Base-by-base conservation (phyloP, 75 land plant species). In the Picea sitchensis region DNA sequence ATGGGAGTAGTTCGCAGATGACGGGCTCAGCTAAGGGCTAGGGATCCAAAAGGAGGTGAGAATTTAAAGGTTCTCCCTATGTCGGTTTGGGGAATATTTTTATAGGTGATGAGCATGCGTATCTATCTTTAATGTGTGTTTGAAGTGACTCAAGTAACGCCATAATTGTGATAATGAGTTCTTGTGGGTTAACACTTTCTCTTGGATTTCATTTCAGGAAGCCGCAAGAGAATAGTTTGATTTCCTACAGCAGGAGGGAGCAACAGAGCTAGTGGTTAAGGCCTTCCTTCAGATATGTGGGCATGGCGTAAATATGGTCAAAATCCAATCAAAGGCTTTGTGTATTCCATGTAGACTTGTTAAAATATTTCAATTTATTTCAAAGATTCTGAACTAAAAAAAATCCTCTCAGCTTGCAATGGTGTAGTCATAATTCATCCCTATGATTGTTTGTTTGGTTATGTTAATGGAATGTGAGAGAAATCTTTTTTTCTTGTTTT, bases 161-260 rank as follows among this genome's bases (percentile, higher is more conserved):
- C 44, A 4, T 41, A 4, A 41, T 41, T 4, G 4, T 41, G 44
- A 41, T 41, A 2, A 41, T 41, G 4, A 41, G 44, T 41, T 41
- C 44, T 41, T 41, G 44, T 4, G 44, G 44, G 4, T 41, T 41
- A 41, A 41, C 4, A 4, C 4, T 41, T 4, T 41, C 44, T 41
- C 44, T 41, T 41, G 44, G 3, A 41, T 41, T 41, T 41, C 44
- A 41, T 41, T 41, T 41, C 86, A 92, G 94, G 60, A 92, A 92
- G 79, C 84, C 85, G 21, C 92, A 92, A 90, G 87, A 92, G 88
- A 86, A 90, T 90, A 73, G 89, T 92, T 0, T 92, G 92, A 56
- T 85, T 92, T 30, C 94, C 94, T 41, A 82, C 92, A 3, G 87
- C 86, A 59, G 85, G 67, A 76, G 63, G 62, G 38, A 58, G 79